Percentiles rank a stretch among this genome's conserved stretches.
phyloP scores from a whole-genome alignment of 2,329 filamentous ascomycete species.

The Lasiodiplodia citricola region DNA sequence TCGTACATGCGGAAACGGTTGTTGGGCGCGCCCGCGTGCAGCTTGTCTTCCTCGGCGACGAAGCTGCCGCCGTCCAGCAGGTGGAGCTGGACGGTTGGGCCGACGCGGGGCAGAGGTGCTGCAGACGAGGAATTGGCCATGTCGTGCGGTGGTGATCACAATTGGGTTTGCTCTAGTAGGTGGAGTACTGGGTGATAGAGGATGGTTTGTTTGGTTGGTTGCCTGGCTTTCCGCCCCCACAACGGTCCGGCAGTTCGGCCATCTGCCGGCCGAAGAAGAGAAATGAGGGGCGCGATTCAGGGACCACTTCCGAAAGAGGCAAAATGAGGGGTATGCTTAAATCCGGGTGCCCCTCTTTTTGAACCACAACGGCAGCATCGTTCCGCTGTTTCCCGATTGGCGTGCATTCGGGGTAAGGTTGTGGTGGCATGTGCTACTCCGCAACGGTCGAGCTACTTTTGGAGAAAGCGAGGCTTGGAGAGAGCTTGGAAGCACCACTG shows the following conservation, averaged over 20 bases:
- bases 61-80: constrained; percentile 43
- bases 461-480: too few species aligned
- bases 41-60: constrained; percentile 34
- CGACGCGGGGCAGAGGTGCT: constrained; percentile 29
- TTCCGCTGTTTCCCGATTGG: too few species aligned
- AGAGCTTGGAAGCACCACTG: too few species aligned
- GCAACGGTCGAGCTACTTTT: neutral
- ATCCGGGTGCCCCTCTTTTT: neutral
- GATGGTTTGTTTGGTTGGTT: too few species aligned
- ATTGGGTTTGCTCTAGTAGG: neutral
- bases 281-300: neutral
- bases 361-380: neutral
- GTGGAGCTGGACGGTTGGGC: constrained; percentile 35
- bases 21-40: constrained; percentile 37
- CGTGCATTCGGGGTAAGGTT: too few species aligned
- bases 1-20: constrained; percentile 43
- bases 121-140: neutral
- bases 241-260: neutral
- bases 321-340: constrained; percentile 14
- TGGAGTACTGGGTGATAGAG: too few species aligned
- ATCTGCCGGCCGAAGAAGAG: neutral
- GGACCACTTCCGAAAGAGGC: neutral
- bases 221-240: neutral
- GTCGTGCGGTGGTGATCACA: neutral
- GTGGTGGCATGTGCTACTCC: neutral